phyloP scores from a whole-genome alignment of 1,284 basidiomycete genomes.

The Trametes sp. region DNA sequence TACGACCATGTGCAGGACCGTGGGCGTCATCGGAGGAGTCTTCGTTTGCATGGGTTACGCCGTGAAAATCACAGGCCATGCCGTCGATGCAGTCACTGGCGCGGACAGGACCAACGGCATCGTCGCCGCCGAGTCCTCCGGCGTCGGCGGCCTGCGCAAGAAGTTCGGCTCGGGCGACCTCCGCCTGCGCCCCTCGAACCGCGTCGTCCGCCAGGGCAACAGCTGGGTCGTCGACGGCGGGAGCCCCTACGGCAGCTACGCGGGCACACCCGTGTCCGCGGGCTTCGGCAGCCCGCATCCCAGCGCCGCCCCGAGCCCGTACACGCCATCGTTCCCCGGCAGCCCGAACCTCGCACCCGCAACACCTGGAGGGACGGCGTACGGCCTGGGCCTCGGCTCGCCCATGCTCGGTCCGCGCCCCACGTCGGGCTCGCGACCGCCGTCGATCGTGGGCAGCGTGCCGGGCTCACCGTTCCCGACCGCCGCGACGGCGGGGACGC shows the following conservation, averaged over 20 bases:
- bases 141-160: slow-evolving; percentile 54
- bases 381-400: slow-evolving; percentile 45
- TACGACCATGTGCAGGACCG: slow-evolving; percentile 51
- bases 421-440: slow-evolving; percentile 9
- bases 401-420: slow-evolving; percentile 38
- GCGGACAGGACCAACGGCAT: slow-evolving; percentile 62
- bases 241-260: slow-evolving; percentile 48
- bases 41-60: slow-evolving; percentile 85
- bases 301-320: slow-evolving; percentile 36
- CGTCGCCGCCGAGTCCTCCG: slow-evolving; percentile 68
- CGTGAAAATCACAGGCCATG: slow-evolving; percentile 69
- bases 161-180: slow-evolving; percentile 57
- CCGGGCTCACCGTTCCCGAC: slow-evolving; percentile 32
- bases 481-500: slow-evolving; percentile 37
- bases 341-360: slow-evolving; percentile 40
- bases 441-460: slow-evolving; percentile 21
- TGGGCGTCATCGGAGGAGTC: slow-evolving; percentile 83
- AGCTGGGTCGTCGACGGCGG: slow-evolving; percentile 55
- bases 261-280: slow-evolving; percentile 47
- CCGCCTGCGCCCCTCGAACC: slow-evolving; percentile 46
- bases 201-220: slow-evolving; percentile 49
- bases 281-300: slow-evolving; percentile 44
- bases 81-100: slow-evolving; percentile 73
- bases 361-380: slow-evolving; percentile 31
- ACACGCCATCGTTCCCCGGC: slow-evolving; percentile 27